A percentile compares a stretch with the other conserved stretches of the same genome.
Evolutionary conservation across 2,329 filamentous ascomycete species (phyloP).

Genomic region (Apiospora arundinis): DNA sequence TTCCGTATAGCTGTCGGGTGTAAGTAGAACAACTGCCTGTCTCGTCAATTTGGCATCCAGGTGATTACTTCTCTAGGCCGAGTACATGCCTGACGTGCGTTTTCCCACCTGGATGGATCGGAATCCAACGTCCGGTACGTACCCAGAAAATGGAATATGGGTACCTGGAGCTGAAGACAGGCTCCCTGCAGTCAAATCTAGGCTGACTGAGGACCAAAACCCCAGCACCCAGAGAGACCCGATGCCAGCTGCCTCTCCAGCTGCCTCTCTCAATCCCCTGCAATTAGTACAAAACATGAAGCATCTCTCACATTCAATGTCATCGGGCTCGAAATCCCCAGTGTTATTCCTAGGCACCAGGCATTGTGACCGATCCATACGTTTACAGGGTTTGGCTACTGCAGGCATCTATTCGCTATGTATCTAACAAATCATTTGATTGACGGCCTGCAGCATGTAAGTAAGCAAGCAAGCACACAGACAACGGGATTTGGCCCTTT

Average conservation of each 20-base stretch:
- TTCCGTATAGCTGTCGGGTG: not conserved
- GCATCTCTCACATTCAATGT: too few relatives aligned
- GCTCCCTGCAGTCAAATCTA: not conserved
- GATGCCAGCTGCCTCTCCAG: too few relatives aligned
- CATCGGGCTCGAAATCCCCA: too few relatives aligned
- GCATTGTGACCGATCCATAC: too few relatives aligned
- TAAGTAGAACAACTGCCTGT: not conserved
- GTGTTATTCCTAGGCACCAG: too few relatives aligned
- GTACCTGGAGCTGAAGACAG: not conserved
- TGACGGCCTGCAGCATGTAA: not conserved
- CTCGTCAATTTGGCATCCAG: not conserved
- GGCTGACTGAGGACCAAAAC: not conserved
- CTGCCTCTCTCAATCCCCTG: too few relatives aligned
- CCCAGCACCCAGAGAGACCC: not conserved
- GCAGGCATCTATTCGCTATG: too few relatives aligned
- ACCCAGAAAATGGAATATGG: not conserved
- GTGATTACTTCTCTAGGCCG: not conserved
- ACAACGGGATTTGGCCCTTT: not conserved
- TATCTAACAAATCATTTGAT: too few relatives aligned
- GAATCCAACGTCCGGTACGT: slow-evolving; percentile 4
- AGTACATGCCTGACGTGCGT: not conserved
- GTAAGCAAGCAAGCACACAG: not conserved
- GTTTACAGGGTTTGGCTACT: too few relatives aligned
- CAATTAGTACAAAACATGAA: too few relatives aligned
- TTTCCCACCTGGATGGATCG: slow-evolving; percentile 10